Evolutionary conservation across 108 stramenopile species (phyloP).

Genomic region (Cyclostephanos invisitatus): DNA sequence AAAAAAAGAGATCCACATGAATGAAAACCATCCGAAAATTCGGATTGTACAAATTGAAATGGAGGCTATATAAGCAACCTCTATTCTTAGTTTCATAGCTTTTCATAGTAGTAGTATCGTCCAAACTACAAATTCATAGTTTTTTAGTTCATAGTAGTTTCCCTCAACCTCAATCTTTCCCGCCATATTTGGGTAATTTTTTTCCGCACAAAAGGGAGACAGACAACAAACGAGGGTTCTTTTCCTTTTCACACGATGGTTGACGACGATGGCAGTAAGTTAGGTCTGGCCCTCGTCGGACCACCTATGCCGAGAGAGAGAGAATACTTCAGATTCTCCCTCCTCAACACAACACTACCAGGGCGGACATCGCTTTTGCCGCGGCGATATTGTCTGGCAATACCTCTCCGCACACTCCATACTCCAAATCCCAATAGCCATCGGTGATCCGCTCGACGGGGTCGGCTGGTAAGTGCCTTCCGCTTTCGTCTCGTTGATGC

Average conservation of each 20-base stretch:
- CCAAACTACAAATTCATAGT: too few relatives aligned
- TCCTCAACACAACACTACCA: background rate
- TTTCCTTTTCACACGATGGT: too few relatives aligned
- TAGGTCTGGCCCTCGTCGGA: slow-evolving; percentile 41
- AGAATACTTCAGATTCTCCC: background rate
- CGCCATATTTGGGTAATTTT: too few relatives aligned
- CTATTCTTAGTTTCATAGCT: too few relatives aligned
- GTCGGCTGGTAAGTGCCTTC: slow-evolving; percentile 1
- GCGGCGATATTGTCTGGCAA: background rate
- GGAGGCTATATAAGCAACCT: too few relatives aligned
- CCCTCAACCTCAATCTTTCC: background rate
- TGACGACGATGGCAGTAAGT: slow-evolving; percentile 10
- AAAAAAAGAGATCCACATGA: too few relatives aligned
- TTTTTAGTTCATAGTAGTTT: too few relatives aligned
- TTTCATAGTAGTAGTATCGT: too few relatives aligned
- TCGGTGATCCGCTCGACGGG: background rate
- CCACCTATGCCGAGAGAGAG: slow-evolving; percentile 6
- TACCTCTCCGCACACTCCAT: background rate
- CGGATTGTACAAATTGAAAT: too few relatives aligned
- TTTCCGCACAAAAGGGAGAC: background rate
- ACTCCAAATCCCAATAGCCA: background rate
- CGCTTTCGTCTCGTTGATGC: background rate
- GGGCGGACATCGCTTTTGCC: background rate
- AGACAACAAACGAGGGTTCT: slow-evolving; percentile 9
- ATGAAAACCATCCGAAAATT: too few relatives aligned